Percentiles rank a stretch among this genome's conserved stretches.
Evolutionary conservation across 129 eudicot genomes (phyloP).

Genomic region (Ambrosia trifida): DNA sequence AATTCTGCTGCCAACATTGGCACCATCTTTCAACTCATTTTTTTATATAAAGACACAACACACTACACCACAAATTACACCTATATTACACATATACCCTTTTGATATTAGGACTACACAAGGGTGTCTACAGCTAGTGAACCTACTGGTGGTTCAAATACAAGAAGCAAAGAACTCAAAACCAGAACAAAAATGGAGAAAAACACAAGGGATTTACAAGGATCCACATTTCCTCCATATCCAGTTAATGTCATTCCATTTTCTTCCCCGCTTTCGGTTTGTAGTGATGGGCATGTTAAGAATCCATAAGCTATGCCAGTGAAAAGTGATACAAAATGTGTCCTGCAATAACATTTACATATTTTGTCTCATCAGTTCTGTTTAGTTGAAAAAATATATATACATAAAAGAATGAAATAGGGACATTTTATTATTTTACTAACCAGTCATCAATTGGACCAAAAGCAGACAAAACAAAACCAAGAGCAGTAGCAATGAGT

Average conservation of each 20-base stretch:
- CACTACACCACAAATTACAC: not conserved
- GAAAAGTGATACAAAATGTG: constrained; percentile 65
- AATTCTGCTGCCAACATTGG: too few species aligned
- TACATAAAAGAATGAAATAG: not conserved
- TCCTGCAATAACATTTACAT: constrained; percentile 40
- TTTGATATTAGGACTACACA: constrained; percentile 23
- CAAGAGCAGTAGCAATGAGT: constrained; percentile 53
- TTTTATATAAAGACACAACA: not conserved
- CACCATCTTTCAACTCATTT: not conserved
- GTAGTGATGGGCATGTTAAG: constrained; percentile 54
- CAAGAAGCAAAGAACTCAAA: constrained; percentile 49
- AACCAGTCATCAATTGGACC: constrained; percentile 96
- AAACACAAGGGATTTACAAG: constrained; percentile 60
- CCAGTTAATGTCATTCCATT: constrained; percentile 51
- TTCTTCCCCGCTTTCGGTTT: constrained; percentile 47
- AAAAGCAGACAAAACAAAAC: constrained; percentile 54
- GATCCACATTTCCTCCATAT: constrained; percentile 42
- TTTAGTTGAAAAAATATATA: not conserved
- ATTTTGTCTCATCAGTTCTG: not conserved
- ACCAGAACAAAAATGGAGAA: constrained; percentile 59
- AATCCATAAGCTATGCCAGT: constrained; percentile 73
- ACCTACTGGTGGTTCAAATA: constrained; percentile 65
- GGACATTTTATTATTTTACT: constrained; percentile 18
- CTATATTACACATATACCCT: constrained; percentile 14
- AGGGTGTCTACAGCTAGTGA: constrained; percentile 37